Percentiles rank a stretch among this genome's conserved stretches.
These are phyloP conservation scores for Talaromyces marneffei DNA, from an alignment of 2,329 filamentous ascomycete species.

Conservation along the genomic window DNA sequence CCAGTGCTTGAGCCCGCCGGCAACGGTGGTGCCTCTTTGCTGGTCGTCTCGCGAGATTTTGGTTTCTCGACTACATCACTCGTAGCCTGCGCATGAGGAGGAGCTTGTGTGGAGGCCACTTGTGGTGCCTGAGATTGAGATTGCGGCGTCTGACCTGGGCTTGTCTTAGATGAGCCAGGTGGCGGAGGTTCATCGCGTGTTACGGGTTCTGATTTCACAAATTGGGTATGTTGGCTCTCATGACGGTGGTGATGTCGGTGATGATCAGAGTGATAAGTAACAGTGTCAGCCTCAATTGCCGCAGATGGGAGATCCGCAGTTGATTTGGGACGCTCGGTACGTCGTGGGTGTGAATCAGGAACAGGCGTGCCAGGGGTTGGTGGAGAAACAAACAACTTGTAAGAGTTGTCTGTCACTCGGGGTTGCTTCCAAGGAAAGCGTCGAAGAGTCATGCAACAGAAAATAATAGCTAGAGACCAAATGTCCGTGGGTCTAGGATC, in stretches of 20 bases:
- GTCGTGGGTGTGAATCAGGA: conserved; percentile 35
- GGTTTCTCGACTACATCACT: conserved; percentile 19
- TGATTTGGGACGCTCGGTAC: conserved; percentile 30
- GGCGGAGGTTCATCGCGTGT: conserved; percentile 19
- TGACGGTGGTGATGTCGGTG: conserved; percentile 15
- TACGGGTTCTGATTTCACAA: conserved; percentile 16
- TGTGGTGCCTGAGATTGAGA: conserved; percentile 11
- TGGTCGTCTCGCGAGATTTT: conserved; percentile 31
- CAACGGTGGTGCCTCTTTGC: conserved; percentile 36
- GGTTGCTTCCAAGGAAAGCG: conserved; percentile 97
- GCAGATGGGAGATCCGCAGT: conserved; percentile 29
- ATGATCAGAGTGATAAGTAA: neutral
- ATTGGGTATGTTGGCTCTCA: conserved; percentile 2
- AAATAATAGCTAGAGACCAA: conserved; percentile 97
- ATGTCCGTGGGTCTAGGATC: conserved; percentile 92
- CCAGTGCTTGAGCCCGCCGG: conserved; percentile 22
- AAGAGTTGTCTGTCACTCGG: conserved; percentile 85
- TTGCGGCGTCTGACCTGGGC: conserved; percentile 10
- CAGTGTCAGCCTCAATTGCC: conserved; percentile 21
- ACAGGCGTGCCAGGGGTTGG: conserved; percentile 64
- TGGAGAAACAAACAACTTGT: conserved; percentile 81
- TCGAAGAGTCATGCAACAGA: conserved; percentile 94
- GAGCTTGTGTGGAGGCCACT: conserved; percentile 16
- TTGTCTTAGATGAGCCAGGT: neutral
- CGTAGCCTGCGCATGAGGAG: conserved; percentile 2